Evolutionary conservation across 768 basidiomycete genomes (phyloP).

Genomic region (Pulveroboletus frians): DNA sequence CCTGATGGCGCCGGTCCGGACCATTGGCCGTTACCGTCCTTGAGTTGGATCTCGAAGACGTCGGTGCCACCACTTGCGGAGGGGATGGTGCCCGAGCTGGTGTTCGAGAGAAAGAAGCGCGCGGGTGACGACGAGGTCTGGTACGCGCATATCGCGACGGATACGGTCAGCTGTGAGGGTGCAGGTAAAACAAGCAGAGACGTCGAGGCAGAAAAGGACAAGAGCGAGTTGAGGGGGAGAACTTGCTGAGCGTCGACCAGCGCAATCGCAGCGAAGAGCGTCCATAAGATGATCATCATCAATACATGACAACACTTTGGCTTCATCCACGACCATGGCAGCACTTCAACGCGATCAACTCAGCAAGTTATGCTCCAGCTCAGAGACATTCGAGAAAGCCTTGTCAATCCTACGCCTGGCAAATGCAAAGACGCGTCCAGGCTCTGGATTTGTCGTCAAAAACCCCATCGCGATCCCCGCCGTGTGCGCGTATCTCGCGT

Average conservation of each 20-base stretch:
- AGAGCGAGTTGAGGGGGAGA: slow-evolving; percentile 36
- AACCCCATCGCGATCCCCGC: slow-evolving; percentile 21
- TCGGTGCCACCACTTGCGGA: slow-evolving; percentile 35
- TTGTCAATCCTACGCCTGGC: slow-evolving; percentile 20
- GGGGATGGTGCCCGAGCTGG: slow-evolving; percentile 33
- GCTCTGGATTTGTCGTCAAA: slow-evolving; percentile 27
- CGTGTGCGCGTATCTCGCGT: slow-evolving; percentile 30
- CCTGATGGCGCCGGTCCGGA: slow-evolving; percentile 42
- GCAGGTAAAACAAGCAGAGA: slow-evolving; percentile 39
- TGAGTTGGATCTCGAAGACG: slow-evolving; percentile 45
- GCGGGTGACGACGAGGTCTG: slow-evolving; percentile 31
- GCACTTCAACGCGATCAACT: slow-evolving; percentile 18
- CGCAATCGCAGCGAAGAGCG: background rate
- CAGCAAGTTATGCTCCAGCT: slow-evolving; percentile 15
- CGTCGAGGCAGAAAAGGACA: slow-evolving; percentile 30
- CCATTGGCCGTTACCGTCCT: slow-evolving; percentile 50
- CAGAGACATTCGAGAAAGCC: slow-evolving; percentile 23
- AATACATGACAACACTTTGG: no score
- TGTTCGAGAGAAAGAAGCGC: slow-evolving; percentile 59
- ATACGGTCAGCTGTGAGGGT: slow-evolving; percentile 38
- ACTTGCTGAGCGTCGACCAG: slow-evolving; percentile 14
- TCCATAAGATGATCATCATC: background rate
- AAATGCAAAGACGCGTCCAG: slow-evolving; percentile 22
- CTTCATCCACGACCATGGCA: slow-evolving; percentile 10
- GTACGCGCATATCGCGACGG: slow-evolving; percentile 45